Conservation (phyloP, 176 grass and related monocot species). For the Ampelocalamus luodianensis region DNA sequence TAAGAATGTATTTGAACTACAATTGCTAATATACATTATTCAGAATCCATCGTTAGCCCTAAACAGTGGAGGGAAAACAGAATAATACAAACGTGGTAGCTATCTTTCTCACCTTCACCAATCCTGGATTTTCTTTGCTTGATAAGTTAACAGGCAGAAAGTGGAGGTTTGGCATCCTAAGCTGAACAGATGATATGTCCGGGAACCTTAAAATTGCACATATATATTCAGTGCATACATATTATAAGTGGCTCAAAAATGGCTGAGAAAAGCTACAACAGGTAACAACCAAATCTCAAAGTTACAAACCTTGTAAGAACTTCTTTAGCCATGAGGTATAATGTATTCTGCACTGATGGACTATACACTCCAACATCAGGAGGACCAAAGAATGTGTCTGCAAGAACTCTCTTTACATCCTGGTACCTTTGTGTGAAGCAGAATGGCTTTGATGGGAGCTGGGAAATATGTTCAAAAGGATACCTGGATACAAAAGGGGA, state of each 20-base stretch:
- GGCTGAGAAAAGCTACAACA: not conserved
- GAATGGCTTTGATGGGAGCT: constrained; percentile 77
- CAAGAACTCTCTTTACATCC: constrained; percentile 81
- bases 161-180: constrained; percentile 91
- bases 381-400: constrained; percentile 85
- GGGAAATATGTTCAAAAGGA: constrained; percentile 61
- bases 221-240: constrained; percentile 5
- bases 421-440: constrained; percentile 81
- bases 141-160: constrained; percentile 85
- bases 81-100: not conserved
- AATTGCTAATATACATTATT: not conserved
- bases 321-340: constrained; percentile 80
- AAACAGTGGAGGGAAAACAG: not conserved
- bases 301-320: constrained; percentile 77
- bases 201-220: constrained; percentile 57
- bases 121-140: constrained; percentile 73
- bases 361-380: constrained; percentile 84
- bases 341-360: constrained; percentile 89
- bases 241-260: not conserved
- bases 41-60: not conserved
- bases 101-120: constrained; percentile 77
- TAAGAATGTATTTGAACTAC: not conserved
- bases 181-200: constrained; percentile 77
- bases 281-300: constrained; percentile 9
- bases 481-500: constrained; percentile 52